Conservation (phyloP, 2,329 filamentous ascomycete genomes). For the Pseudogymnoascus pannorum region DNA sequence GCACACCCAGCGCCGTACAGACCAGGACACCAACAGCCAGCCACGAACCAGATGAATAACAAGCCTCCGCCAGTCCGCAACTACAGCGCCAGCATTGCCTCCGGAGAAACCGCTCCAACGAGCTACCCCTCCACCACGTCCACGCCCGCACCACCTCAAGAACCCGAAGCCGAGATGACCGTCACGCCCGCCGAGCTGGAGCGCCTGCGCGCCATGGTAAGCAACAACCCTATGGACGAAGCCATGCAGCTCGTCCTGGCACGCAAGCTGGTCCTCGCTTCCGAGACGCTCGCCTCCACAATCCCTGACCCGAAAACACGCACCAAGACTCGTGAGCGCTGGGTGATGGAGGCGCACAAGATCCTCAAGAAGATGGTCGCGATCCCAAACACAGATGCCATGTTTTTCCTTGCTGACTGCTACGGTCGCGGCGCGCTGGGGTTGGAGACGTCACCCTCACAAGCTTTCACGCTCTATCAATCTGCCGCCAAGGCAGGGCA, state of each 20-base stretch:
- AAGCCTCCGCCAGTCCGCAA: conserved; percentile 47
- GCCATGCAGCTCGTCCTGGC: conserved; percentile 65
- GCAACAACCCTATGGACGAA: conserved; percentile 65
- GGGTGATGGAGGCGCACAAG: conserved; percentile 79
- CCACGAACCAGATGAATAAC: conserved; percentile 44
- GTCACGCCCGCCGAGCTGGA: conserved; percentile 77
- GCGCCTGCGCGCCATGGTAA: conserved; percentile 59
- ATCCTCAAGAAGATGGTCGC: conserved; percentile 80
- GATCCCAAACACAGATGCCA: conserved; percentile 70
- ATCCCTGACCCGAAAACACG: conserved; percentile 64
- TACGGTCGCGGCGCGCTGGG: conserved; percentile 77
- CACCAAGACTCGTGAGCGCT: conserved; percentile 72
- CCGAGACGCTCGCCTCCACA: conserved; percentile 61
- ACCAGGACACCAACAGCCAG: conserved; percentile 47
- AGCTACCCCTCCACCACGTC: conserved; percentile 8
- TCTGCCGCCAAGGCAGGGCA: conserved; percentile 87
- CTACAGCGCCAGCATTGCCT: conserved; percentile 23
- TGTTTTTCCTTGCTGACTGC: conserved; percentile 90
- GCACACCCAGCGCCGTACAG: conserved; percentile 57
- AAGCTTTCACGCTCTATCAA: conserved; percentile 90
- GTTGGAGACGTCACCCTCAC: conserved; percentile 73
- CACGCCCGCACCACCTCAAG: conserved; percentile 15
- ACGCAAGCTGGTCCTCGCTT: conserved; percentile 79
- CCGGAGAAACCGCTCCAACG: neutral
- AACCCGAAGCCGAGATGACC: conserved; percentile 35